phyloP scores from a whole-genome alignment of 805 yeast species.

The Candida vaughaniae region DNA sequence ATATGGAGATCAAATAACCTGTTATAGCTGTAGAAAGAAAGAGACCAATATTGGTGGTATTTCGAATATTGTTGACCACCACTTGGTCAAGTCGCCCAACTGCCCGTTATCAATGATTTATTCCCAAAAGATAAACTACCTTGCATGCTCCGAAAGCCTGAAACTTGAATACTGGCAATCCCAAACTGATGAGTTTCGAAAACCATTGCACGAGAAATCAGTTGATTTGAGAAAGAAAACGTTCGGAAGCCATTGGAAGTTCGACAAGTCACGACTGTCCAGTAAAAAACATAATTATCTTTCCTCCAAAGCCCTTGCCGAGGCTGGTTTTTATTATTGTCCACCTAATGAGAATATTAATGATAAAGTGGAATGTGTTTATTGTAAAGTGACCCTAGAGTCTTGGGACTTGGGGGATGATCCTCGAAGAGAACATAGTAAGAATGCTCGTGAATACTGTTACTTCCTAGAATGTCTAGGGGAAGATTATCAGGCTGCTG shows the following conservation, averaged over 20 bases:
- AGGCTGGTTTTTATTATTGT: constrained; percentile 44
- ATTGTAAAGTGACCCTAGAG: constrained; percentile 27
- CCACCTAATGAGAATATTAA: constrained; percentile 25
- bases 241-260: constrained; percentile 44
- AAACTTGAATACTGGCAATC: constrained; percentile 15
- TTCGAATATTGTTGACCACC: constrained; percentile 17
- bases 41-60: constrained; percentile 23
- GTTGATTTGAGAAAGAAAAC: constrained; percentile 35
- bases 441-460: constrained; percentile 20
- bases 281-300: not conserved
- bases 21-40: constrained; percentile 53
- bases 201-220: constrained; percentile 33
- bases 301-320: constrained; percentile 30
- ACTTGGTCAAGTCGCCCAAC: constrained; percentile 17
- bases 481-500: not conserved
- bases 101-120: constrained; percentile 19
- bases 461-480: constrained; percentile 22
- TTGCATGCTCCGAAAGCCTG: constrained; percentile 3
- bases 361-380: constrained; percentile 35
- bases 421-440: constrained; percentile 57
- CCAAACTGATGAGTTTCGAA: constrained; percentile 23
- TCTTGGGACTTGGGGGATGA: constrained; percentile 65
- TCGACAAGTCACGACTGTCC: constrained; percentile 49
- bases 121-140: constrained; percentile 12
- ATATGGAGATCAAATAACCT: constrained; percentile 51